Evolutionary conservation across 2,329 filamentous ascomycete genomes (phyloP).

Genomic region (Fusarium sp.): DNA sequence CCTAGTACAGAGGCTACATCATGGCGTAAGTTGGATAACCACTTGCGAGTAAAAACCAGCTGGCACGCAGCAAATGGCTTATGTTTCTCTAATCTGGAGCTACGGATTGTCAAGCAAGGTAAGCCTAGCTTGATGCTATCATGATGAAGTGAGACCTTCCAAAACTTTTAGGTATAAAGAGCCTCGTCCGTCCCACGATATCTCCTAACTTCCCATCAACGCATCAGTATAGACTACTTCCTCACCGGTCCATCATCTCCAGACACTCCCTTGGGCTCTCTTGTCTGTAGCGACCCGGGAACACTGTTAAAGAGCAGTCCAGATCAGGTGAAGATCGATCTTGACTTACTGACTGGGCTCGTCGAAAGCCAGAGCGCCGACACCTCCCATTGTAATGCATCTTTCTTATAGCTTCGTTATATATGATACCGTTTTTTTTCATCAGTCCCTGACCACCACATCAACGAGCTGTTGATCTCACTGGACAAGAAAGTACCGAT

Average conservation of each 20-base stretch:
- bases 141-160: not conserved
- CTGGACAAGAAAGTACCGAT: too few species aligned
- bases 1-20: not conserved
- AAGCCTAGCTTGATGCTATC: not conserved
- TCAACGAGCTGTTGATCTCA: too few species aligned
- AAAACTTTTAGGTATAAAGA: not conserved
- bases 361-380: not conserved
- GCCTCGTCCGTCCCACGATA: not conserved
- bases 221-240: not conserved
- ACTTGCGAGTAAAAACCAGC: too few species aligned
- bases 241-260: not conserved
- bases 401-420: not conserved
- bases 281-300: not conserved
- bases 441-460: not conserved
- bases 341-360: conserved; percentile 28
- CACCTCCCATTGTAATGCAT: not conserved
- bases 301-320: conserved; percentile 18
- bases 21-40: not conserved
- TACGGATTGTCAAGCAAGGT: not conserved
- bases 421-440: not conserved
- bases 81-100: not conserved
- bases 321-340: conserved; percentile 32
- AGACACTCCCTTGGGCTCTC: not conserved
- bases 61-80: not conserved
- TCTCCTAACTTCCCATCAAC: not conserved